Conservation (phyloP, 148 eudicot species). For the Arctostaphylos glauca region DNA sequence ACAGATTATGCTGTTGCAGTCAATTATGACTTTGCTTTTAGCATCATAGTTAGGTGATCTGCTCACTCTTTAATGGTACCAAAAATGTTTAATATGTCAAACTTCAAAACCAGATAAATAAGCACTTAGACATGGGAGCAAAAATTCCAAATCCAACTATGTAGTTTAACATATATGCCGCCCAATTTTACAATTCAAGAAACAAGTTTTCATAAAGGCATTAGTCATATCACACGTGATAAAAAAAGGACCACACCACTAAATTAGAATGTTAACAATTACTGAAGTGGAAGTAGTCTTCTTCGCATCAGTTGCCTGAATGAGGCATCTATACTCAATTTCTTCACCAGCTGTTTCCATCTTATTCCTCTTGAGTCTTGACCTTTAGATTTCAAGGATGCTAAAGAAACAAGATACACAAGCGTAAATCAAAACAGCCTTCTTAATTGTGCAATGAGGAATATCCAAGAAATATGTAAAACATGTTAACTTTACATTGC, state of each 20-base stretch:
- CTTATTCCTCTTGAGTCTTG: slow-evolving; percentile 57
- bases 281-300: slow-evolving; percentile 84
- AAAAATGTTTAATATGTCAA: not conserved
- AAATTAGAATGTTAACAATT: slow-evolving; percentile 16
- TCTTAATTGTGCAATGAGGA: not conserved
- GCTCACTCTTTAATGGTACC: not conserved
- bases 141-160: too few relatives aligned
- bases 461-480: slow-evolving; percentile 1
- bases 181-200: not conserved
- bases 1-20: not conserved
- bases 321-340: slow-evolving; percentile 71
- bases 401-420: slow-evolving; percentile 29
- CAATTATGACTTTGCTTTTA: not conserved
- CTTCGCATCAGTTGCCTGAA: slow-evolving; percentile 92
- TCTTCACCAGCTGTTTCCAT: slow-evolving; percentile 56
- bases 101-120: not conserved
- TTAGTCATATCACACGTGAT: not conserved
- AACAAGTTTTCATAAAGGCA: not conserved
- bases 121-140: not conserved
- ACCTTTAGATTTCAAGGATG: slow-evolving; percentile 78
- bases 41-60: not conserved
- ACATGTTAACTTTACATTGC: slow-evolving; percentile 49
- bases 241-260: not conserved
- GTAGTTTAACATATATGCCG: not conserved
- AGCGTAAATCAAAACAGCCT: not conserved